phyloP scores from a whole-genome alignment of 2,329 filamentous ascomycete genomes.

The Xylariaceae sp. region DNA sequence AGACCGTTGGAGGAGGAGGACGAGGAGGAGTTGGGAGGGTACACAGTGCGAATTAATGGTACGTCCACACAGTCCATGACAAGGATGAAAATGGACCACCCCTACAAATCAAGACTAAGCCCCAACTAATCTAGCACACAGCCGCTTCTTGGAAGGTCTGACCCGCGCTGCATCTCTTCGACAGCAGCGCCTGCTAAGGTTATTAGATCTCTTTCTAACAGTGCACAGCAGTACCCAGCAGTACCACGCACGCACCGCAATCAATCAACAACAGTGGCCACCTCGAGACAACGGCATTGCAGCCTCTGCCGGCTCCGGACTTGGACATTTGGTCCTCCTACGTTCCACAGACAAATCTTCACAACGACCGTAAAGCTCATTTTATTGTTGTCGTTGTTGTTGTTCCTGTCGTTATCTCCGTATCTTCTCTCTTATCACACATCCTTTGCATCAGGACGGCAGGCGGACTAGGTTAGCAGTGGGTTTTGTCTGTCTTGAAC shows the following conservation, averaged over 20 bases:
- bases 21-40: no score
- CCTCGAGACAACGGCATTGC: neutral
- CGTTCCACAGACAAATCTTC: neutral
- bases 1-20: no score
- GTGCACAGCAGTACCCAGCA: neutral
- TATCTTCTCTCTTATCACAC: neutral
- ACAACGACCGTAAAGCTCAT: neutral
- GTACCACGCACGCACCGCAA: no score
- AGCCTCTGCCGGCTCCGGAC: neutral
- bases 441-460: neutral
- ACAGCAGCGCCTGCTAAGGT: neutral
- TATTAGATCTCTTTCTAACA: neutral
- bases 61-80: neutral
- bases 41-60: neutral
- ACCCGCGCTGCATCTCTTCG: neutral
- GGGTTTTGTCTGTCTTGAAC: neutral
- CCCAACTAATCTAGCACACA: neutral
- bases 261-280: neutral
- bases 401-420: neutral
- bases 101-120: neutral
- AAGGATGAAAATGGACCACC: neutral
- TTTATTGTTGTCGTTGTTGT: no score
- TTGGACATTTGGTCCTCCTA: neutral
- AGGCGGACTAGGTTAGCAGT: neutral
- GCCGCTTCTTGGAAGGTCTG: neutral